Percentiles rank a stretch among this genome's conserved stretches.
phyloP scores from a whole-genome alignment of 805 yeast genomes.

The Blastobotrys robertii region DNA sequence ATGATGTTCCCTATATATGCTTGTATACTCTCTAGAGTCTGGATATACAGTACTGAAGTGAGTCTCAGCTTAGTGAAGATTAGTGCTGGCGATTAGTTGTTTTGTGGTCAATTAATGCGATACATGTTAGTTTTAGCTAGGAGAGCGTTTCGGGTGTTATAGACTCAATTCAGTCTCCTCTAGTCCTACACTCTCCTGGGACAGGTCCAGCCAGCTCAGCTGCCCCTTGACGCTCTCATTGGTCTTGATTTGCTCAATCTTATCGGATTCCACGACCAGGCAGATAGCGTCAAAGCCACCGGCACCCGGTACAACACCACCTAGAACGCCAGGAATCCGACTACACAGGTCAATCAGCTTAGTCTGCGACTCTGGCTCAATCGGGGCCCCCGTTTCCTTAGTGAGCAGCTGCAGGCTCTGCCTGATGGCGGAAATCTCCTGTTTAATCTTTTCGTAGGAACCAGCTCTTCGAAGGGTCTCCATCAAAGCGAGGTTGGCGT shows the following conservation, averaged over 20 bases:
- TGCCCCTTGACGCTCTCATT: constrained; percentile 18
- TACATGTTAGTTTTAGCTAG: no score
- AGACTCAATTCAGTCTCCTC: neutral
- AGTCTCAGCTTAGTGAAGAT: no score
- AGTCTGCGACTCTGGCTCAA: constrained; percentile 80
- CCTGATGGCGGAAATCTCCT: constrained; percentile 37
- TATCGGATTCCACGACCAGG: constrained; percentile 45
- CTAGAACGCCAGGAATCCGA: constrained; percentile 61
- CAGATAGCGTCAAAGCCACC: constrained; percentile 96
- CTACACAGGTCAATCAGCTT: constrained; percentile 48
- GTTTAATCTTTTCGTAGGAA: constrained; percentile 17
- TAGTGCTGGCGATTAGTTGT: no score
- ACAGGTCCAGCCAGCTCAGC: constrained; percentile 2
- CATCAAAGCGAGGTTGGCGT: constrained; percentile 50
- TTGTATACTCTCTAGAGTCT: no score
- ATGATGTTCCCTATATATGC: no score
- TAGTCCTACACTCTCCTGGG: constrained; percentile 1
- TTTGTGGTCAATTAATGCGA: no score
- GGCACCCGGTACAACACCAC: constrained; percentile 98
- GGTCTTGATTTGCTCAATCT: constrained; percentile 29
- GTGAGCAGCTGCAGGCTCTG: constrained; percentile 52
- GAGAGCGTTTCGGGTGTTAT: no score
- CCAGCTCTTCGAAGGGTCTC: constrained; percentile 36
- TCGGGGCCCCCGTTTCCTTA: constrained; percentile 60
- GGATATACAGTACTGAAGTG: no score